Percentiles rank a stretch among this genome's conserved stretches.
Conservation (phyloP, 257 asterid species). For the Gentiana macrophylla region DNA sequence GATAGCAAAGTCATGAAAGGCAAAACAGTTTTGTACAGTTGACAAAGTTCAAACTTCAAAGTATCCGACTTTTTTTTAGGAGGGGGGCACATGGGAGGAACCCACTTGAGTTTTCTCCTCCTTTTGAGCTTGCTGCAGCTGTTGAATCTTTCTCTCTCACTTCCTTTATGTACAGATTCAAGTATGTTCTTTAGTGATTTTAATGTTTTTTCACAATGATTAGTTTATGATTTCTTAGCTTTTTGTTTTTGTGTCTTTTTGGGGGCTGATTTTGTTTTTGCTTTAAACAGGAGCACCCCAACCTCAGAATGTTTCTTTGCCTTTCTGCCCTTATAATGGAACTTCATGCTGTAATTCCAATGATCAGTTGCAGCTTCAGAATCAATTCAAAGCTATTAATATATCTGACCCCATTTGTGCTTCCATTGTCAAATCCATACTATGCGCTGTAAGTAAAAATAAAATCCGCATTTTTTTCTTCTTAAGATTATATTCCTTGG, state of each 20-base stretch:
- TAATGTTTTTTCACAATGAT: not conserved
- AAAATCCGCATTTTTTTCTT: not conserved
- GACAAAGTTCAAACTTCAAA: constrained; percentile 2
- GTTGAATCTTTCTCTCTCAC: constrained; percentile 38
- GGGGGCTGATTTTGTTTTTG: constrained; percentile 3
- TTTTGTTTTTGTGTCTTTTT: not conserved
- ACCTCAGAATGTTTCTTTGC: constrained; percentile 27
- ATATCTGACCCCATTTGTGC: constrained; percentile 64
- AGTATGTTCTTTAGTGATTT: constrained; percentile 27
- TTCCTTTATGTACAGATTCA: constrained; percentile 61
- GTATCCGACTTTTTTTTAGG: not conserved
- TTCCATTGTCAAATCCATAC: constrained; percentile 57
- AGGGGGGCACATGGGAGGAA: constrained; percentile 29
- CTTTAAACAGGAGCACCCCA: constrained; percentile 50
- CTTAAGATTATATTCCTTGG: not conserved
- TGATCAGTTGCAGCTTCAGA: constrained; percentile 41
- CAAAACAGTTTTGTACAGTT: constrained; percentile 6
- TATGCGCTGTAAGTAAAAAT: constrained; percentile 54
- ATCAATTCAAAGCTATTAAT: constrained; percentile 46
- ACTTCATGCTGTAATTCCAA: constrained; percentile 55
- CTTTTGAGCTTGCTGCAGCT: constrained; percentile 39
- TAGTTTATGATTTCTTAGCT: constrained; percentile 6
- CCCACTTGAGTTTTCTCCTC: constrained; percentile 19
- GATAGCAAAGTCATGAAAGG: constrained; percentile 1
- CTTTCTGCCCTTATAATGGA: constrained; percentile 63